phyloP scores from a whole-genome alignment of 306 rosid genomes.

The Quercus suber region DNA sequence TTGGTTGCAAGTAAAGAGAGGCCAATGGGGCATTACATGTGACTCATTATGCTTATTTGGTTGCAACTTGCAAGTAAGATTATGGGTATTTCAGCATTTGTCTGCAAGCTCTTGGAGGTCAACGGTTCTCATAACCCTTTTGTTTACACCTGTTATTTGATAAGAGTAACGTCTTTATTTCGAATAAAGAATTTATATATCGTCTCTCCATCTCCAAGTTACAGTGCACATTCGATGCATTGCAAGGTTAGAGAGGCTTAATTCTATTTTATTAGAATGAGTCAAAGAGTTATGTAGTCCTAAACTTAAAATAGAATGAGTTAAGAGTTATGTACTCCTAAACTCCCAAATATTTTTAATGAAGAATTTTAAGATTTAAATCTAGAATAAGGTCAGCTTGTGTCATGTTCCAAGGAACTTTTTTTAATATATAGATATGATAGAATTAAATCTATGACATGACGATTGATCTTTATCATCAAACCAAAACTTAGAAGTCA shows the following conservation, averaged over 20 bases:
- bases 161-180: slow-evolving; percentile 22
- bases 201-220: slow-evolving; percentile 11
- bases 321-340: too few species aligned
- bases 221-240: slow-evolving; percentile 50
- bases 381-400: too few species aligned
- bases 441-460: too few species aligned
- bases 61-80: slow-evolving; percentile 26
- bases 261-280: too few species aligned
- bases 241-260: neutral
- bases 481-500: too few species aligned
- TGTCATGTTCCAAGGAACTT: too few species aligned
- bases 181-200: neutral
- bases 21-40: slow-evolving; percentile 36
- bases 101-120: slow-evolving; percentile 38
- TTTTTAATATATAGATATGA: too few species aligned
- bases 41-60: slow-evolving; percentile 29
- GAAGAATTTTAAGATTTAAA: too few species aligned
- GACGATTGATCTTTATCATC: too few species aligned
- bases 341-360: too few species aligned
- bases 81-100: slow-evolving; percentile 7
- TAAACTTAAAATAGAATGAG: too few species aligned
- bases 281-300: too few species aligned
- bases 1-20: slow-evolving; percentile 31
- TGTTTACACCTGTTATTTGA: slow-evolving; percentile 5
- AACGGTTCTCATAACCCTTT: slow-evolving; percentile 29